Percentiles rank a stretch among this genome's conserved stretches.
Conservation (phyloP, 192 early-diverging fungal species). For the Spizellomyces punctatus region DNA sequence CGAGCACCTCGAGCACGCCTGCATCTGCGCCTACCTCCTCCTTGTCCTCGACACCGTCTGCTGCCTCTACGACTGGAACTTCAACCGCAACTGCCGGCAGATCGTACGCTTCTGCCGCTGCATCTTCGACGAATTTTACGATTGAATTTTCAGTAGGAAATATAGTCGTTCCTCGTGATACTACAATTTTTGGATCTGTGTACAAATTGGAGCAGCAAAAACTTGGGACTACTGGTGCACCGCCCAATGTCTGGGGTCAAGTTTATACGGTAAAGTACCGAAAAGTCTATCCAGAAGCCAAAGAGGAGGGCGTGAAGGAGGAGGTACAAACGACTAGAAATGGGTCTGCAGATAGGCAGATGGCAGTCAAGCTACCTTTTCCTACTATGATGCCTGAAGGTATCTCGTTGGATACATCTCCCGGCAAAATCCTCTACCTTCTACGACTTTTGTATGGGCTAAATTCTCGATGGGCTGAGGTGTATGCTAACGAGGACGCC, state of each 20-base stretch:
- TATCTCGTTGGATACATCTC: slow-evolving; percentile 1
- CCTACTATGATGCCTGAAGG: slow-evolving; percentile 15
- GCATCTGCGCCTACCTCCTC: slow-evolving; percentile 19
- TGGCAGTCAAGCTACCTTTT: slow-evolving; percentile 30
- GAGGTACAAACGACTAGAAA: background rate
- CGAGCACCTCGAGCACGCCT: background rate
- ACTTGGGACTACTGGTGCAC: slow-evolving; percentile 10
- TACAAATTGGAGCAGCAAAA: slow-evolving; percentile 52
- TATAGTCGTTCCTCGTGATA: slow-evolving; percentile 34
- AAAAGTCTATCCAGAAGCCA: slow-evolving; percentile 32
- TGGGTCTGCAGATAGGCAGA: background rate
- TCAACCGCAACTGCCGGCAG: background rate
- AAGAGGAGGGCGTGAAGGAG: background rate
- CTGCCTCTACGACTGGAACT: slow-evolving; percentile 2
- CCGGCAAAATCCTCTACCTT: slow-evolving; percentile 36
- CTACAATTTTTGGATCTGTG: slow-evolving; percentile 71
- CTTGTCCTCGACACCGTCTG: slow-evolving; percentile 14
- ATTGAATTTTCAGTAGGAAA: slow-evolving; percentile 62
- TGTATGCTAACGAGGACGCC: slow-evolving; percentile 38
- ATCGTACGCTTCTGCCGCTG: slow-evolving; percentile 17
- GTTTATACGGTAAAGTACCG: slow-evolving; percentile 62
- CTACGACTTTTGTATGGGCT: slow-evolving; percentile 43
- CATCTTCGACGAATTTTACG: slow-evolving; percentile 42
- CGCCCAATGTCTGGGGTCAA: slow-evolving; percentile 57
- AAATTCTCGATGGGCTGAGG: slow-evolving; percentile 44